phyloP scores from a whole-genome alignment of 768 basidiomycete species.

The Candolleomyces eurysporus region DNA sequence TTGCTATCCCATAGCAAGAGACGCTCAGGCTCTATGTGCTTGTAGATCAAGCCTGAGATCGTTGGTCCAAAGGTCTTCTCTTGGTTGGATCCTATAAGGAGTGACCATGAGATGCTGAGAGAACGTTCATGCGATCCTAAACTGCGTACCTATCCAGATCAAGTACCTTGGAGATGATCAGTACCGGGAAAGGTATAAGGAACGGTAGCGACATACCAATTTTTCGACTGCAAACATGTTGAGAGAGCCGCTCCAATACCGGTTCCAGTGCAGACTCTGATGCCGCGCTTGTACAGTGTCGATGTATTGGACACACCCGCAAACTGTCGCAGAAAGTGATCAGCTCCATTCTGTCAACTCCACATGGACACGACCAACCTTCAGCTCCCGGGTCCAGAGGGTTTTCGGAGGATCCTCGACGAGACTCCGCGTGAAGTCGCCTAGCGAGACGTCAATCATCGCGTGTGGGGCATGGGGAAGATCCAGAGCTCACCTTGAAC shows the following conservation, averaged over 20 bases:
- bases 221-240: conserved; percentile 72
- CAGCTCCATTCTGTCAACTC: not conserved
- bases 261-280: conserved; percentile 80
- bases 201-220: conserved; percentile 48
- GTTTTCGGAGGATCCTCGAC: conserved; percentile 67
- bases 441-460: conserved; percentile 22
- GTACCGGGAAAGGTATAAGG: conserved; percentile 2
- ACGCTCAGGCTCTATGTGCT: conserved; percentile 71
- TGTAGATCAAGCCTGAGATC: conserved; percentile 68
- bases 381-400: conserved; percentile 78
- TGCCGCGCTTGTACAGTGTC: conserved; percentile 73
- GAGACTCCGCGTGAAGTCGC: conserved; percentile 74
- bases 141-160: conserved; percentile 64
- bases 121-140: not conserved
- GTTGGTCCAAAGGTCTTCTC: conserved; percentile 75
- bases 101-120: conserved; percentile 13
- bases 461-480: not conserved
- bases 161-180: conserved; percentile 50
- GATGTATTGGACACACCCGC: conserved; percentile 82
- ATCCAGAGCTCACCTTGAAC: conserved; percentile 50
- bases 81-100: conserved; percentile 64
- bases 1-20: conserved; percentile 79
- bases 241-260: conserved; percentile 79
- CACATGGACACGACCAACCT: conserved; percentile 41
- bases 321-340: conserved; percentile 40